phyloP scores from a whole-genome alignment of 164 flowering plant genomes.

The Tetrastigma voinierianum region DNA sequence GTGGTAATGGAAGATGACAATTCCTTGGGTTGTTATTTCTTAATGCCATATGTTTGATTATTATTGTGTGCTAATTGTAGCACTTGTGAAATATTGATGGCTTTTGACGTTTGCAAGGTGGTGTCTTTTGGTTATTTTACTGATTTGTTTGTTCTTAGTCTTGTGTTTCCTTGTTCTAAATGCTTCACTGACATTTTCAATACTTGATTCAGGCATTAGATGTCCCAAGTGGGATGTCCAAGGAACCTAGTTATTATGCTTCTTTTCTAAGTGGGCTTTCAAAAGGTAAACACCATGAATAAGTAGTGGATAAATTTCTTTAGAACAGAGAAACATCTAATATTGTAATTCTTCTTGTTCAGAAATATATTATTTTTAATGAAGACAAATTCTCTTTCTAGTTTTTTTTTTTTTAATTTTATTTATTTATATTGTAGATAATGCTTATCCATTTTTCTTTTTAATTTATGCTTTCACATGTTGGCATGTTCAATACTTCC shows the following conservation, averaged over 20 bases:
- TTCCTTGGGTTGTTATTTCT: not conserved
- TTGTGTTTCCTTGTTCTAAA: not conserved
- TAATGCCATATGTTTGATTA: not conserved
- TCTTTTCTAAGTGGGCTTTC: slow-evolving; percentile 63
- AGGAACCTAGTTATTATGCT: slow-evolving; percentile 38
- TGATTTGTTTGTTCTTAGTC: not conserved
- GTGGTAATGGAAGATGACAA: not conserved
- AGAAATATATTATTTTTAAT: too few relatives aligned
- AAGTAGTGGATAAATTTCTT: slow-evolving; percentile 1
- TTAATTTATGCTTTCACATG: too few relatives aligned
- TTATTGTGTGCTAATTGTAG: not conserved
- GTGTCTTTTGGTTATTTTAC: not conserved
- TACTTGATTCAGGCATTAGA: slow-evolving; percentile 62
- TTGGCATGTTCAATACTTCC: too few relatives aligned
- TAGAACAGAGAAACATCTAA: not conserved
- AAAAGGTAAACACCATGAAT: slow-evolving; percentile 48
- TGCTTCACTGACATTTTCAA: slow-evolving; percentile 1
- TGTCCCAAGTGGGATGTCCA: slow-evolving; percentile 28
- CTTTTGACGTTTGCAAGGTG: not conserved
- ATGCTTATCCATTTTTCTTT: too few relatives aligned
- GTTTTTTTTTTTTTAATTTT: too few relatives aligned
- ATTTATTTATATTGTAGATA: too few relatives aligned
- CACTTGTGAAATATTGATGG: not conserved
- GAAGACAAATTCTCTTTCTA: too few relatives aligned
- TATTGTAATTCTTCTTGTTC: not conserved